Base-by-base conservation (phyloP, 108 stramenopile species). In the Conticribra guillardii region DNA sequence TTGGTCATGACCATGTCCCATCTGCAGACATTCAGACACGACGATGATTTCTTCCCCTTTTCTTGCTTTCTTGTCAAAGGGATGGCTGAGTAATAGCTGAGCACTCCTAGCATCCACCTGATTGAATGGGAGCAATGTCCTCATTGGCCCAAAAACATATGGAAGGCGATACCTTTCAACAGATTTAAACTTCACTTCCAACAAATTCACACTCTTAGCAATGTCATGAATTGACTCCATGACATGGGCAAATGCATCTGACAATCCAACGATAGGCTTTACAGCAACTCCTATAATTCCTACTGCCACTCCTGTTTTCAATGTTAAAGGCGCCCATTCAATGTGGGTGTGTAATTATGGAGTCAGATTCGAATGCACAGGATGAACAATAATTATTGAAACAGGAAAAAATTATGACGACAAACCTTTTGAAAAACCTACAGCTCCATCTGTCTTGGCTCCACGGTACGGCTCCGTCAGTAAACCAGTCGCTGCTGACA, bases 201-300 rank as follows among this genome's bases (percentile, higher is more conserved):
- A 67, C 29, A 95, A 60, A 76, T 95, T 95, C 15, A 89, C 87
- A 44, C 85, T 82, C 56, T 84, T 87, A 1, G 94, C 94, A 31
- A 92, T 74, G 61, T 95, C 91, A 47, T 90, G 84, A 49, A 92
- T 60, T 11, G 86, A 85, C 27, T 83, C 89, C 48, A 86, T 78
- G 16, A 87, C 72, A 69, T 95, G 94, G 33, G 90, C 61, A 67
- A 92, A 83, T 0, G 89, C 89, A 73, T 95, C 94, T 22, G 86
- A 78, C 3, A 95, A 64, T 14, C 94, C 94, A 56, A 92, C 91
- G 19, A 89, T 27, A 33, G 94, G 94, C 69, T 91, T 91, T 16
- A 85, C 76, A 27, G 90, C 78, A n/a, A 91, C 66, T 49, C 94
- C 94, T 46, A 83, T 69, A 18, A 76, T 58, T 47, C 94, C 94